Percentiles rank a stretch among this genome's conserved stretches.
phyloP scores from a whole-genome alignment of 345 rosid species.

The Eutrema japonicum region DNA sequence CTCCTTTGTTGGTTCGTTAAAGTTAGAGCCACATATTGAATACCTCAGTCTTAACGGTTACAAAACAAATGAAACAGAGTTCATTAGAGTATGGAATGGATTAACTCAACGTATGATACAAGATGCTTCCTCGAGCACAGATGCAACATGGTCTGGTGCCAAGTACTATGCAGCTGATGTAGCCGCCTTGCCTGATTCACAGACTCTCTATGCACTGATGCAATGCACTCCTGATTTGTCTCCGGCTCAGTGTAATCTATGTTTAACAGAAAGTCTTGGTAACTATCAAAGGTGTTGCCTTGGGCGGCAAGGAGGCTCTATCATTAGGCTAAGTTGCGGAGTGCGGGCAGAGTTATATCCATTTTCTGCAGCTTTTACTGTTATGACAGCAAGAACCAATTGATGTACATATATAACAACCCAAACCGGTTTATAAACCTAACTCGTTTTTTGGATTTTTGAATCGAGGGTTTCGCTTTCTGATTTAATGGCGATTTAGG shows the following conservation, averaged over 20 bases:
- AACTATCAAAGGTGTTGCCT: neutral
- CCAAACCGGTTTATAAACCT: too few species aligned
- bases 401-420: too few species aligned
- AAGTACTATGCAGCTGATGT: constrained; percentile 36
- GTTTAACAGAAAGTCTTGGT: constrained; percentile 38
- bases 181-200: neutral
- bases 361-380: neutral
- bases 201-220: constrained; percentile 38
- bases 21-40: neutral
- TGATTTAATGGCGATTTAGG: neutral
- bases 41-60: neutral
- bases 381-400: neutral
- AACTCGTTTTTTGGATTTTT: too few species aligned
- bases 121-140: neutral
- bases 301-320: neutral
- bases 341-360: neutral
- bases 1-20: neutral
- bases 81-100: constrained; percentile 28
- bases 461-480: too few species aligned
- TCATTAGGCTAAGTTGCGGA: neutral
- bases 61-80: neutral
- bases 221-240: constrained; percentile 43
- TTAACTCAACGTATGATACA: constrained; percentile 2
- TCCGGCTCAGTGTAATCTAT: constrained; percentile 26
- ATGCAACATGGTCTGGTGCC: neutral